Conservation (phyloP, 495 filamentous ascomycete species). For the Amniculicola lignicola region DNA sequence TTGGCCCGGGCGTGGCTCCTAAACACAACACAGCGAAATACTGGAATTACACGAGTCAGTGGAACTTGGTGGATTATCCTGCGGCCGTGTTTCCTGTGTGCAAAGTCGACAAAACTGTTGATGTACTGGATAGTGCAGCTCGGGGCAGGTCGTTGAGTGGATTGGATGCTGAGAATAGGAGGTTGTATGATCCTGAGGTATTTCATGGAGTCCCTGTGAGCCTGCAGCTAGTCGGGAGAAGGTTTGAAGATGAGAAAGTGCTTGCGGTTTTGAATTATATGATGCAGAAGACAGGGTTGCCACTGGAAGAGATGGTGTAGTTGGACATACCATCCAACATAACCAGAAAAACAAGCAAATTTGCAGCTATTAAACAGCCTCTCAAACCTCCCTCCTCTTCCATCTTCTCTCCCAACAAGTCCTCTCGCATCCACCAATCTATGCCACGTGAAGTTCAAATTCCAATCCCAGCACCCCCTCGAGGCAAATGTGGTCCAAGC, state of each 20-base stretch:
- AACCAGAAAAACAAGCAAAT: no score
- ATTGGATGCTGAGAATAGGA: constrained; percentile 44
- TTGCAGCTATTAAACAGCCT: no score
- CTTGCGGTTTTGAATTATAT: constrained; percentile 44
- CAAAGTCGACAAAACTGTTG: constrained; percentile 44
- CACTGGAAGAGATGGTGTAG: no score
- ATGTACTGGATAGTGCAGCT: constrained; percentile 35
- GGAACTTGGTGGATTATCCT: constrained; percentile 72
- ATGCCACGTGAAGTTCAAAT: no score
- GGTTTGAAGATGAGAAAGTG: constrained; percentile 49
- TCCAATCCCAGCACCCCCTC: no score
- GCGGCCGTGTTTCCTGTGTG: constrained; percentile 55
- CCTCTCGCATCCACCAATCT: no score
- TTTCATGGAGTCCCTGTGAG: constrained; percentile 41
- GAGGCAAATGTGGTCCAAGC: constrained; percentile 30
- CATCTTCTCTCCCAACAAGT: no score
- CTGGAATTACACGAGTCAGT: constrained; percentile 70
- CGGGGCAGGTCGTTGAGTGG: constrained; percentile 41
- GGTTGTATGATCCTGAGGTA: constrained; percentile 37
- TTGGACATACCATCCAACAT: no score
- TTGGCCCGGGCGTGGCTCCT: constrained; percentile 57
- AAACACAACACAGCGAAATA: constrained; percentile 59
- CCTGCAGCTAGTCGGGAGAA: constrained; percentile 45
- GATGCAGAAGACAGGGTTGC: constrained; percentile 31
- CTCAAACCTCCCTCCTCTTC: no score